These are phyloP conservation scores for Boletellus dicymbophilus DNA, from an alignment of 1,284 basidiomycete species.

Conservation along the genomic window DNA sequence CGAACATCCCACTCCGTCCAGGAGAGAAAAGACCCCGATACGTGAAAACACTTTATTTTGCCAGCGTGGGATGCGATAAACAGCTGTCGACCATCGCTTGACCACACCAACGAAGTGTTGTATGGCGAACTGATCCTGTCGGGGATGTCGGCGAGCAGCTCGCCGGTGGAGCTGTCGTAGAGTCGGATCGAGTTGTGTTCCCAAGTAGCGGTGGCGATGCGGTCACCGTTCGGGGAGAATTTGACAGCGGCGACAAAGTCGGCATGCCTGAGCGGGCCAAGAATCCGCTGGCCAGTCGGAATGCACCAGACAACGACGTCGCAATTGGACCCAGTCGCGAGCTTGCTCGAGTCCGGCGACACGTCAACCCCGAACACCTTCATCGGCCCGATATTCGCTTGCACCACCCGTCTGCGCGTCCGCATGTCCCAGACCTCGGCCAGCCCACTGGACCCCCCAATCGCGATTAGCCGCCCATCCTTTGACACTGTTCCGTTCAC, in stretches of 20 bases:
- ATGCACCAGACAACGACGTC: conserved; percentile 1
- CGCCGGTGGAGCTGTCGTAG: conserved; percentile 1
- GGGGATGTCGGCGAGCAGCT: conserved; percentile 4
- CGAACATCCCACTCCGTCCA: conserved; percentile 4
- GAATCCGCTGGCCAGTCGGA: neutral
- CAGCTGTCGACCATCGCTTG: conserved; percentile 1
- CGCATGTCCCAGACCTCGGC: conserved; percentile 12
- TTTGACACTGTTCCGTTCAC: conserved; percentile 6
- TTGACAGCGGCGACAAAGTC: conserved; percentile 1
- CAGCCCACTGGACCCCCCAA: conserved; percentile 3
- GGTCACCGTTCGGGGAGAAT: conserved; percentile 6
- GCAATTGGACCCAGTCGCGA: neutral
- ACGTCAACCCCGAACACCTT: conserved; percentile 2
- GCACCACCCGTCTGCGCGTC: neutral
- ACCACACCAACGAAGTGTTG: conserved; percentile 6
- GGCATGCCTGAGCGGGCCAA: conserved; percentile 1
- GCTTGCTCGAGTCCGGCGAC: conserved; percentile 2
- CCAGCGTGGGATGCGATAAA: conserved; percentile 2
- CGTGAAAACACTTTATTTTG: conserved; percentile 5
- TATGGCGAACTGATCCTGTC: conserved; percentile 7
- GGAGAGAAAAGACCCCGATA: conserved; percentile 5
- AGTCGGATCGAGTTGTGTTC: conserved; percentile 3
- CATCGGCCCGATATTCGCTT: neutral
- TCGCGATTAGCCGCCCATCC: conserved; percentile 7
- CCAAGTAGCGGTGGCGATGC: conserved; percentile 6